Percentiles rank a stretch among this genome's conserved stretches.
These are phyloP conservation scores for Kentomonas sorsogonicus DNA, from an alignment of 208 protist species.

Conservation along the genomic window DNA sequence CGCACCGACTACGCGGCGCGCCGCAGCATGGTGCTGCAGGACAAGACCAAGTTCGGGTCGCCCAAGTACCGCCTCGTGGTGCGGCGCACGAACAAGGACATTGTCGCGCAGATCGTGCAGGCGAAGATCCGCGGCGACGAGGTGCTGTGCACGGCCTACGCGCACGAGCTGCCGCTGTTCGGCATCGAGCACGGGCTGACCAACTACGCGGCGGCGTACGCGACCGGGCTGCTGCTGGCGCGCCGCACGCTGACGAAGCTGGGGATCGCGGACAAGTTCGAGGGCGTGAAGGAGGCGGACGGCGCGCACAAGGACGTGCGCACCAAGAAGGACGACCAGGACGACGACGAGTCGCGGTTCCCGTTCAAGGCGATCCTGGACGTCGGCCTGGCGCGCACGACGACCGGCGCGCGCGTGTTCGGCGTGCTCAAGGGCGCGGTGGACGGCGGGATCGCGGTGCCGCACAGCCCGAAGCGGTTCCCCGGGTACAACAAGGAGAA, in stretches of 20 bases:
- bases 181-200: conserved; percentile 96
- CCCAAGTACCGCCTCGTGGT: conserved; percentile 98
- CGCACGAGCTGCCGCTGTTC: conserved; percentile 96
- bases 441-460: conserved; percentile 97
- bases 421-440: conserved; percentile 94
- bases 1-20: conserved; percentile 99
- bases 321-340: conserved; percentile 75
- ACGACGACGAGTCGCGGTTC: conserved; percentile 79
- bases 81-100: conserved; percentile 96
- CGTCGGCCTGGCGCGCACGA: conserved; percentile 95
- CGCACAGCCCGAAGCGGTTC: conserved; percentile 96
- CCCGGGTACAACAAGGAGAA: conserved; percentile 92
- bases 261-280: conserved; percentile 91
- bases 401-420: conserved; percentile 95
- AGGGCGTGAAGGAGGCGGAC: conserved; percentile 88
- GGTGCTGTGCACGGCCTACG: conserved; percentile 93
- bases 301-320: conserved; percentile 77
- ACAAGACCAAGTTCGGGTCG: conserved; percentile 99
- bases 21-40: conserved; percentile 95
- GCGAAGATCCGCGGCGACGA: conserved; percentile 95
- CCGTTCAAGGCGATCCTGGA: conserved; percentile 98
- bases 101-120: conserved; percentile 97
- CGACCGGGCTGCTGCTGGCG: conserved; percentile 96
- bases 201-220: conserved; percentile 98
- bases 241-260: conserved; percentile 96